Base-by-base conservation (phyloP, 768 basidiomycete genomes). In the Candolleomyces efflorescens region DNA sequence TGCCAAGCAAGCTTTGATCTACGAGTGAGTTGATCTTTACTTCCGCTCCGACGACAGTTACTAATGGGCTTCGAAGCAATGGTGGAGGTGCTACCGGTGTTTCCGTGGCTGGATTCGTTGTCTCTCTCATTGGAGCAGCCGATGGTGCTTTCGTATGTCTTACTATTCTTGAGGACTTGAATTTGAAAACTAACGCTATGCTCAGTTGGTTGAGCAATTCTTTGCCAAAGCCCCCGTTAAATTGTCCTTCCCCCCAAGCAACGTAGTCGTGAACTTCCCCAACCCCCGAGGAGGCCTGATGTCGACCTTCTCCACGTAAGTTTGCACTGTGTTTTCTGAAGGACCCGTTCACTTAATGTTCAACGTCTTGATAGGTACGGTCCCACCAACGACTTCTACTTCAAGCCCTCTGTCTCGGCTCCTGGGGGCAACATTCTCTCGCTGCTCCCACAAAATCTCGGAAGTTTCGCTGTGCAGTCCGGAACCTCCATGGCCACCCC, bases 381-480 rank as follows among this genome's bases (percentile, higher is more conserved):
- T 1, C 85, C 85, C 1, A 76, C 82, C 3, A 80, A 84, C 64
- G 84, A 87, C 63, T 73, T 84, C 60, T 78, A 71, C 71, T 80
- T 81, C 74, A 82, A 82, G 54, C 81, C 83, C 10, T 73, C 81
- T 11, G 65, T 84, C 53, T 71, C 81, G 26, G 78, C 82, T 5
- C 81, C 82, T 0, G 82, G 82, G 10, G 81, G 80, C 0, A 76
- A 78, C 64, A 80, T 82, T 50, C 62, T 81, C 23, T 79, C 78
- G 0, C 80, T 80, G 1, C 65, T 73, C 27, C 80, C 80, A 3
- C 63, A 75, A 24, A 67, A 74, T 6, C 63, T 74, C 6, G 79
- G 78, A 10, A 65, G 64, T 23, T 81, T 68, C 58, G 76, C 65
- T 2, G 68, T 79, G 18, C 57, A 67, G 23, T 80, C 77, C 3